Percentiles rank a stretch among this genome's conserved stretches.
Conservation (phyloP, 441 rosid species). For the Populus trichocarpa region DNA sequence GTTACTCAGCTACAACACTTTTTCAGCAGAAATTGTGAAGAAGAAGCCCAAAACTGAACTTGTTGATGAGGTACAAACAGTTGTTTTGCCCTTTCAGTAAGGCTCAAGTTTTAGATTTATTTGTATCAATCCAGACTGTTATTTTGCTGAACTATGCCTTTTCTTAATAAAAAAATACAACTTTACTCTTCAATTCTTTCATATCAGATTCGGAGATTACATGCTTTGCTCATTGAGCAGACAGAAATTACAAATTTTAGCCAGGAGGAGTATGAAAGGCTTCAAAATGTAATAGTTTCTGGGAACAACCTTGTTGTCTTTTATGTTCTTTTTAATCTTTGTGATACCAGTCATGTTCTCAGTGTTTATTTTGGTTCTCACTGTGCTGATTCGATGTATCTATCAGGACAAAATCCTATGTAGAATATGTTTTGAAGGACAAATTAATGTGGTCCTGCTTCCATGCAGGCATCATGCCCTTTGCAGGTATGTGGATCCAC, state of each 20-base stretch:
- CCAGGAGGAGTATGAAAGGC: constrained; percentile 74
- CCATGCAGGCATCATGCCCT: constrained; percentile 90
- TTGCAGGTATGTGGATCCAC: constrained; percentile 59
- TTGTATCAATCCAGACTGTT: not conserved
- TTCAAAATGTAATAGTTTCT: constrained; percentile 32
- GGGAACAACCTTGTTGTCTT: constrained; percentile 1
- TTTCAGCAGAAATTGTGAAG: constrained; percentile 84
- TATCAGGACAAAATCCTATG: constrained; percentile 90
- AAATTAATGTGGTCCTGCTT: constrained; percentile 77
- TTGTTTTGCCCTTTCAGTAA: not conserved
- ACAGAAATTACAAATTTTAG: constrained; percentile 74
- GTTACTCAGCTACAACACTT: constrained; percentile 74
- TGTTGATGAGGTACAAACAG: constrained; percentile 67
- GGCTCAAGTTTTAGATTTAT: not conserved
- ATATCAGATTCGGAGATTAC: constrained; percentile 86
- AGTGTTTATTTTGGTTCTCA: not conserved
- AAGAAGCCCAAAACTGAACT: constrained; percentile 91
- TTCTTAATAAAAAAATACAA: not conserved
- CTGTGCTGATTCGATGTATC: constrained; percentile 8
- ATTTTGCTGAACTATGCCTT: not conserved
- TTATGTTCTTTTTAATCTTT: not conserved
- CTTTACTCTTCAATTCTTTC: not conserved
- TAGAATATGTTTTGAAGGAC: constrained; percentile 85
- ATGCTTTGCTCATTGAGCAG: constrained; percentile 86
- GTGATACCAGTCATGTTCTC: not conserved